Evolutionary conservation across 192 early-diverging fungal genomes (phyloP), one percentile per base, ranked within the genome.

Genomic region (Backusella australiensis): DNA sequence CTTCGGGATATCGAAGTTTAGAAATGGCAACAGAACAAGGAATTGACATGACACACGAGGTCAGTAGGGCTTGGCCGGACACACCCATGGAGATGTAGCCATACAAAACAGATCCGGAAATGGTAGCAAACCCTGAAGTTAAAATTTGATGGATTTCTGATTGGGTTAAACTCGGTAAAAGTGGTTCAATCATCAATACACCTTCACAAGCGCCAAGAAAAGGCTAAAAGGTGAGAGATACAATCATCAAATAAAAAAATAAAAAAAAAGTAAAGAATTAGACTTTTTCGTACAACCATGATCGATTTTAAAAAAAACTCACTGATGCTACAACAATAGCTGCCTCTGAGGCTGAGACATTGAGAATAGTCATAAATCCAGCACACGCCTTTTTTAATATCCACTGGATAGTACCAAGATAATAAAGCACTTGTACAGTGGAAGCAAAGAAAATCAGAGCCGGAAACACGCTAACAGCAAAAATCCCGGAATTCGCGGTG

Each of bases 11-110:
- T 34, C 92, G 86, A 77, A 97, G 83, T 87, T 97, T 97, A 84
- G 93, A 93, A 75, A 96, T 86, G 70, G 92, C 88, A 67, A 97
- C 76, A 26, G 92, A 91, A 78, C 92, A 91, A 2, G 96, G 96
- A 41, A 97, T 90, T 34, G 96, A 97, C 94, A 97, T 96, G 87
- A 96, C 82, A 82, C 94, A 96, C n/a, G 93, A 89, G 3, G 94
- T 94, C 75, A 97, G 87, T 73, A 97, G 82, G 76, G 89, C 84
- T 6, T 86, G 83, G 12, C 89, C 81, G 69, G 85, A 80, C 2
- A 92, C 90, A 70, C 93, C 93, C 80, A 94, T 83, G 38, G 84
- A 72, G 70, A 93, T 86, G 79, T 95, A 96, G 34, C 86, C 93
- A 44, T 90, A 84, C 38, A 94, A 85, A 19, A 93, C 91, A 3